Percentiles rank a stretch among this genome's conserved stretches.
Evolutionary conservation across 2,329 filamentous ascomycete genomes (phyloP).

Genomic region (Fusarium vanettenii): DNA sequence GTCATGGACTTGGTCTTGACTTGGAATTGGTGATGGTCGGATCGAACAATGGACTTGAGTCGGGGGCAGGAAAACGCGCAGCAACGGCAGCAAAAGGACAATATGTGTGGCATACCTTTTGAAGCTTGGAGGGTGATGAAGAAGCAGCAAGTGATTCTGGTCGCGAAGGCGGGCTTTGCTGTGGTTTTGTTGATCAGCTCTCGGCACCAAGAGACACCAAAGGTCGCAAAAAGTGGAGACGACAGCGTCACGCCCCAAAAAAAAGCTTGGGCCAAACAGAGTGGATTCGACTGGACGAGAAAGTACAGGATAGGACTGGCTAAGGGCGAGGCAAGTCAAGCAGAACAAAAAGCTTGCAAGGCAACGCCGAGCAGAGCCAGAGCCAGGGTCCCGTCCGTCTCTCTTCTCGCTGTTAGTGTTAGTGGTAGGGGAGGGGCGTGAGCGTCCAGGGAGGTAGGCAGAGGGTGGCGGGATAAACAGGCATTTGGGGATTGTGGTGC

Average conservation of each 20-base stretch:
- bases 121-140: slow-evolving; percentile 46
- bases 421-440: slow-evolving; percentile 6
- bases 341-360: not conserved
- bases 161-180: slow-evolving; percentile 45
- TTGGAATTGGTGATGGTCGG: slow-evolving; percentile 24
- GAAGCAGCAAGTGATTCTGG: slow-evolving; percentile 41
- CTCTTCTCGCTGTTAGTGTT: slow-evolving; percentile 24
- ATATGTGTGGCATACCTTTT: slow-evolving; percentile 38
- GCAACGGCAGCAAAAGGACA: slow-evolving; percentile 4
- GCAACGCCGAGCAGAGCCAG: not conserved
- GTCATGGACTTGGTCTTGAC: slow-evolving; percentile 1
- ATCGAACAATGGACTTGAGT: slow-evolving; percentile 4
- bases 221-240: slow-evolving; percentile 42
- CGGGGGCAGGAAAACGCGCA: slow-evolving; percentile 10
- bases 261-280: slow-evolving; percentile 35
- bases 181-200: slow-evolving; percentile 47
- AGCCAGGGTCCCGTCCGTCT: slow-evolving; percentile 15
- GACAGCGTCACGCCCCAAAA: slow-evolving; percentile 41
- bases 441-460: not conserved
- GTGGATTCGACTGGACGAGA: not conserved
- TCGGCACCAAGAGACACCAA: slow-evolving; percentile 39
- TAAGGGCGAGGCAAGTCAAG: slow-evolving; percentile 2
- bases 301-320: not conserved
- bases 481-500: slow-evolving; percentile 1
- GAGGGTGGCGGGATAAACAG: slow-evolving; percentile 10